Evolutionary conservation across 495 filamentous ascomycete genomes (phyloP).

Genomic region (Trichoderma gamsii): DNA sequence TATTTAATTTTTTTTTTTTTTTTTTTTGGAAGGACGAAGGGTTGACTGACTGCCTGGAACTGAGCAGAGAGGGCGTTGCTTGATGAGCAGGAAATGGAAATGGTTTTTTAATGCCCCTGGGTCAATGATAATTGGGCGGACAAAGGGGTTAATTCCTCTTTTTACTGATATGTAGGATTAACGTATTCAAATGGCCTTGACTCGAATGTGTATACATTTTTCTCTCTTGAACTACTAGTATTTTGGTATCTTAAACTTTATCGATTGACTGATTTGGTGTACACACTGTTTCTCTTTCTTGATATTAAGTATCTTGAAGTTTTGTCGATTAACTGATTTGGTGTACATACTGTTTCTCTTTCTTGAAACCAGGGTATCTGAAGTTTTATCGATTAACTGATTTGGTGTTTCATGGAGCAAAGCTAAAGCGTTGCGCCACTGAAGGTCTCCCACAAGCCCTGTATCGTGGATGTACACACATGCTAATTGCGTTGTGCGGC

Average conservation of each 20-base stretch:
- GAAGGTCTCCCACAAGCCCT: not conserved
- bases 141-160: not conserved
- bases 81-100: not conserved
- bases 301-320: too few relatives aligned
- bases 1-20: constrained; percentile 18
- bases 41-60: constrained; percentile 11
- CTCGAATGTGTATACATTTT: not conserved
- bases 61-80: not conserved
- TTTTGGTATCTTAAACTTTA: too few relatives aligned
- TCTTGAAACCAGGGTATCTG: too few relatives aligned
- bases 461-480: not conserved
- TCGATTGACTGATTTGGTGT: too few relatives aligned
- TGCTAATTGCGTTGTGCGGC: not conserved
- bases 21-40: not conserved
- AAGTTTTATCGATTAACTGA: too few relatives aligned
- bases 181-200: not conserved
- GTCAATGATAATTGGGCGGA: not conserved
- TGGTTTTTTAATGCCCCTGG: not conserved
- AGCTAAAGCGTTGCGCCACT: too few relatives aligned
- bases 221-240: too few relatives aligned
- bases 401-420: too few relatives aligned
- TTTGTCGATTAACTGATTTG: too few relatives aligned
- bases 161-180: not conserved
- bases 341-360: too few relatives aligned
- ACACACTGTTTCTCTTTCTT: too few relatives aligned